Conservation (phyloP, 441 rosid genomes). For the Geranium incanum region DNA sequence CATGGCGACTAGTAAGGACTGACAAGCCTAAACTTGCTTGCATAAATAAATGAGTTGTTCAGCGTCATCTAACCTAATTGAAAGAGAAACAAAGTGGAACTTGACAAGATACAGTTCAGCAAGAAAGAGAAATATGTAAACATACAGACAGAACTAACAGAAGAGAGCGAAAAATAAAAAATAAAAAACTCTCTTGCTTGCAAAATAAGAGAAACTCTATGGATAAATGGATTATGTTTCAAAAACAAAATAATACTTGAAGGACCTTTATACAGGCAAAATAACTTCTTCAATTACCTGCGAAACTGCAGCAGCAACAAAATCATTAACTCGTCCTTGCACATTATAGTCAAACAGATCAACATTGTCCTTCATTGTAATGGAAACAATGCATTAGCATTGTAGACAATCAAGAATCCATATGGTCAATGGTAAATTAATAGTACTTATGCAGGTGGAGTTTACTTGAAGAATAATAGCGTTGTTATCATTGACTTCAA, state of each 20-base stretch:
- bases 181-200: not conserved
- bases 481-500: slow-evolving; percentile 74
- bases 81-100: not conserved
- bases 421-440: not conserved
- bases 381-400: slow-evolving; percentile 20
- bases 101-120: not conserved
- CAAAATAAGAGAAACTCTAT: not conserved
- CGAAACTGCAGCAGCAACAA: slow-evolving; percentile 80
- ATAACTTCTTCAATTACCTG: slow-evolving; percentile 46
- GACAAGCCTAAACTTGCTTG: not conserved
- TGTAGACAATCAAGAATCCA: slow-evolving; percentile 6
- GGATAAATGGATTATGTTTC: not conserved
- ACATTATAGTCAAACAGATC: slow-evolving; percentile 94
- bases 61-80: not conserved
- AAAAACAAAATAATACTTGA: not conserved
- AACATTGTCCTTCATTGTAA: slow-evolving; percentile 55
- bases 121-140: not conserved
- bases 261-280: not conserved
- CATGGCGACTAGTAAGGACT: not conserved
- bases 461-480: slow-evolving; percentile 74
- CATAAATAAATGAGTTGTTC: not conserved
- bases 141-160: not conserved
- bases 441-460: slow-evolving; percentile 1
- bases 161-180: not conserved
- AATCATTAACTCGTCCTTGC: slow-evolving; percentile 75